Evolutionary conservation across 176 grass and related monocot genomes (phyloP).

Genomic region (Leersia perrieri): DNA sequence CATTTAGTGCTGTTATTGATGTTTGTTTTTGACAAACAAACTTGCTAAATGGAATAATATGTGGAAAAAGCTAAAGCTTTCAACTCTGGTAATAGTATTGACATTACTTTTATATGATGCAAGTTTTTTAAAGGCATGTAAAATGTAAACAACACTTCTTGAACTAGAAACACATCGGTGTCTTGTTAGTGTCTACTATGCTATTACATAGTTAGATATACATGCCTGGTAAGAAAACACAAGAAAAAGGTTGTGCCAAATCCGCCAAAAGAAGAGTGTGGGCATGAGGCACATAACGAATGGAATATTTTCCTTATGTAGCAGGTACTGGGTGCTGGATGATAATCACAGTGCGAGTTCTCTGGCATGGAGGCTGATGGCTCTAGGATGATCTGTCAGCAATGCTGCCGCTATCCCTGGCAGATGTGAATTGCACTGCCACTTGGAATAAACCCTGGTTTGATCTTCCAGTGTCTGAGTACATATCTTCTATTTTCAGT

Average conservation of each 20-base stretch:
- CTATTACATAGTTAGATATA: neutral
- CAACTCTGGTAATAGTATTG: neutral
- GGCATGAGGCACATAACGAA: neutral
- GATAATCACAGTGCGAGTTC: neutral
- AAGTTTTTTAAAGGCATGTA: neutral
- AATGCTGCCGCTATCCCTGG: neutral
- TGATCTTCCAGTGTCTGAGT: neutral
- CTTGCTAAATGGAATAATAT: neutral
- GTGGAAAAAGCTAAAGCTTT: neutral
- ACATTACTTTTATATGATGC: constrained; percentile 10
- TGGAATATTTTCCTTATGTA: neutral
- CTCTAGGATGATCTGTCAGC: neutral
- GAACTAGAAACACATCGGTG: constrained; percentile 19
- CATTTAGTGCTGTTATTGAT: neutral
- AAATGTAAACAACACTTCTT: neutral
- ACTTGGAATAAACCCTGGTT: neutral
- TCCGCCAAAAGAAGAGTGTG: neutral
- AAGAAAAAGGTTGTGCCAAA: neutral
- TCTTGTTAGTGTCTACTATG: neutral
- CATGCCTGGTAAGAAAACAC: neutral
- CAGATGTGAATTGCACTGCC: neutral
- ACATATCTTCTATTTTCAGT: neutral
- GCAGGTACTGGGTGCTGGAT: neutral
- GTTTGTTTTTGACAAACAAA: neutral
- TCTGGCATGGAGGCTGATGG: neutral